Evolutionary conservation across 371 early-diverging fungal genomes (phyloP).

Genomic region (Mucor sp.): DNA sequence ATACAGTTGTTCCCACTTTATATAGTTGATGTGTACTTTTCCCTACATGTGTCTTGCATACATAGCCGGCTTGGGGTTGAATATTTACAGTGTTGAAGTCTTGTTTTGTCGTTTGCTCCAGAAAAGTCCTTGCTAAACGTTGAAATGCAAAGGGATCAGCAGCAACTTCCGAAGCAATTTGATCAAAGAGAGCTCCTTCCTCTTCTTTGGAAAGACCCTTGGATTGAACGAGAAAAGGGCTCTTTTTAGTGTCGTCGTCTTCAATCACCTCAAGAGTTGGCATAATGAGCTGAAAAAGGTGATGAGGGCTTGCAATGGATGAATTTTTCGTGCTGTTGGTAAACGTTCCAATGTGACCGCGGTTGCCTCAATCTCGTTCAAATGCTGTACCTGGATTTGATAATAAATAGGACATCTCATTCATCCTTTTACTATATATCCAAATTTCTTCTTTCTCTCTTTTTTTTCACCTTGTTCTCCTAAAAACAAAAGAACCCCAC

Average conservation of each 20-base stretch:
- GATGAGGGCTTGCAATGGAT: neutral
- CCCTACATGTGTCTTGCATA: slow-evolving; percentile 55
- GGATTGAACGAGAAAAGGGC: slow-evolving; percentile 6
- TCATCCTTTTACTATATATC: neutral
- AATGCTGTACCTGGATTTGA: neutral
- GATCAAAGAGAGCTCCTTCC: slow-evolving; percentile 28
- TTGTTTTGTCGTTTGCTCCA: slow-evolving; percentile 11
- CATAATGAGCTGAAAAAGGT: slow-evolving; percentile 8
- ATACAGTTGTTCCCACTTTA: slow-evolving; percentile 41
- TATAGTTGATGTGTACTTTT: slow-evolving; percentile 11
- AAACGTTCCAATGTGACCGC: slow-evolving; percentile 1
- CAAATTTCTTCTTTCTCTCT: neutral
- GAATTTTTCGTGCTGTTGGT: neutral
- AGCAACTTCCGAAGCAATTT: slow-evolving; percentile 33
- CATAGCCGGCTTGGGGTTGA: slow-evolving; percentile 64
- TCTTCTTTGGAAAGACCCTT: slow-evolving; percentile 31
- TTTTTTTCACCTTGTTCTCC: neutral
- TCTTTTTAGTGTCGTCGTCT: slow-evolving; percentile 5
- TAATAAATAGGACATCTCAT: neutral
- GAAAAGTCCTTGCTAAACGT: slow-evolving; percentile 20
- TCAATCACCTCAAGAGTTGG: slow-evolving; percentile 25
- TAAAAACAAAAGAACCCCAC: neutral
- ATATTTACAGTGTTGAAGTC: slow-evolving; percentile 31
- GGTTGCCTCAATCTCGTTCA: neutral
- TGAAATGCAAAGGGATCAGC: slow-evolving; percentile 33